Evolutionary conservation across 257 asterid genomes (phyloP), one percentile per base, ranked within the genome.

Genomic region (Nicotiana obtusifolia): DNA sequence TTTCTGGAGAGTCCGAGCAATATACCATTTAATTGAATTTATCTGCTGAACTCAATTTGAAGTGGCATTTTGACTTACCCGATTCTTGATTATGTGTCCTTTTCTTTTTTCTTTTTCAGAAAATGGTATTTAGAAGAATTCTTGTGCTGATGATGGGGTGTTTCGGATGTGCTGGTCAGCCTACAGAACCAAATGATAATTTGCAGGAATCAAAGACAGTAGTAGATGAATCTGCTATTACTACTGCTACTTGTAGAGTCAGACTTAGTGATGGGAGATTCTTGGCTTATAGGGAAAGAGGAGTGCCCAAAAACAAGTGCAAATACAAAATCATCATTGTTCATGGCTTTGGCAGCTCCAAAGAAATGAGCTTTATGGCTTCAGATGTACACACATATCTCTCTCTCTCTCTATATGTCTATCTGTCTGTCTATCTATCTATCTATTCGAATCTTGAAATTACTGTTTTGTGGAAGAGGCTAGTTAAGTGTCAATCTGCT

Each of bases 301-400:
- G 99, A 44, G 94, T 94, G 68, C 91, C 97, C 76, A 94, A 87
- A 85, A 80, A 82, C 59, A 81, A 84, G 69, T 91, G 93, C 82
- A 91, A 62, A 69, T 90, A 87, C 89, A 92, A 87, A 61, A 76
- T 95, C 24, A 88, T 94, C 81, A 76, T 92, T 81, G 97, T 89
- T 85, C 98, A 94, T 88, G 99, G 98, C 44, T 95, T 94, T 86
- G 99, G 88, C 56, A 94, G 98, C 90, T 86, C 95, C 82, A 94
- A 92, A 86, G 97, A 95, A 9, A 91, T 94, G 98, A 90, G 82
- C 64, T 94, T 95, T 80, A 85, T 89, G 90, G 97, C 95, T 30
- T 86, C 98, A 75, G 88, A 91, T 84, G 99, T 95, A 86, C 66
- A 73, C 81, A 10, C 35, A 57, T 17, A 22, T 24, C 7, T 22